Percentiles rank a stretch among this genome's conserved stretches.
phyloP scores from a whole-genome alignment of 1,284 basidiomycete genomes.

The Microbotryum silenes-acaulis region DNA sequence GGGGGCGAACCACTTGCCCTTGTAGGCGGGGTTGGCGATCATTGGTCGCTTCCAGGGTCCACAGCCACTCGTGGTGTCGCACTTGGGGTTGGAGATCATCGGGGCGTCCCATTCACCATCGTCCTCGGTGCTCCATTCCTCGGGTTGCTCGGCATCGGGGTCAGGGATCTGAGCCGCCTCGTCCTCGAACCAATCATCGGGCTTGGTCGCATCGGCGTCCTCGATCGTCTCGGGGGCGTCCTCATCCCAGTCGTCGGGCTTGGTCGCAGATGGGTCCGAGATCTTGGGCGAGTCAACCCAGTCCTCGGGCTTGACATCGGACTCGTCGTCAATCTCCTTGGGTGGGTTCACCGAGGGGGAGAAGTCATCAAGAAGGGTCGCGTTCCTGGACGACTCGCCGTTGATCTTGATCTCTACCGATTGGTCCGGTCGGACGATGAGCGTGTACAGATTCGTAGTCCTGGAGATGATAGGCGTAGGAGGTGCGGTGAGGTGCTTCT shows the following conservation, averaged over 20 bases:
- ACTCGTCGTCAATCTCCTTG: constrained; percentile 62
- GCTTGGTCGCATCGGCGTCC: constrained; percentile 80
- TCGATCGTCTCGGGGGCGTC: constrained; percentile 81
- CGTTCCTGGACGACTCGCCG: constrained; percentile 67
- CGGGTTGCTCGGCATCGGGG: constrained; percentile 78
- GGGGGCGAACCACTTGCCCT: constrained; percentile 90
- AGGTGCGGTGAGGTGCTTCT: constrained; percentile 84
- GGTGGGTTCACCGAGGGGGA: constrained; percentile 87
- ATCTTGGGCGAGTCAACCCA: constrained; percentile 88
- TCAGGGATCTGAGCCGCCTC: constrained; percentile 77
- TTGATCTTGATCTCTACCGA: constrained; percentile 91
- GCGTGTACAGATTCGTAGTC: constrained; percentile 82
- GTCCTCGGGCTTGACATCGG: constrained; percentile 52
- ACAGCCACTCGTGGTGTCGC: constrained; percentile 81
- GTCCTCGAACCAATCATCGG: constrained; percentile 90
- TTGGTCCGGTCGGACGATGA: constrained; percentile 71
- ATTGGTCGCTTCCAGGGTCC: constrained; percentile 81
- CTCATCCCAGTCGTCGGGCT: constrained; percentile 95
- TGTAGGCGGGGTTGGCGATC: constrained; percentile 70
- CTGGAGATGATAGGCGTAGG: constrained; percentile 82
- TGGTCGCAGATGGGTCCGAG: constrained; percentile 24
- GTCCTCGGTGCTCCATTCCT: constrained; percentile 99
- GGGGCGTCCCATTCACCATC: constrained; percentile 98
- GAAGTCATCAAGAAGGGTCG: constrained; percentile 88
- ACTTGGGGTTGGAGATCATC: constrained; percentile 55